A percentile compares a stretch with the other conserved stretches of the same genome.
Evolutionary conservation across 2,329 filamentous ascomycete genomes (phyloP).

Genomic region (Paraconiothyrium sp.): DNA sequence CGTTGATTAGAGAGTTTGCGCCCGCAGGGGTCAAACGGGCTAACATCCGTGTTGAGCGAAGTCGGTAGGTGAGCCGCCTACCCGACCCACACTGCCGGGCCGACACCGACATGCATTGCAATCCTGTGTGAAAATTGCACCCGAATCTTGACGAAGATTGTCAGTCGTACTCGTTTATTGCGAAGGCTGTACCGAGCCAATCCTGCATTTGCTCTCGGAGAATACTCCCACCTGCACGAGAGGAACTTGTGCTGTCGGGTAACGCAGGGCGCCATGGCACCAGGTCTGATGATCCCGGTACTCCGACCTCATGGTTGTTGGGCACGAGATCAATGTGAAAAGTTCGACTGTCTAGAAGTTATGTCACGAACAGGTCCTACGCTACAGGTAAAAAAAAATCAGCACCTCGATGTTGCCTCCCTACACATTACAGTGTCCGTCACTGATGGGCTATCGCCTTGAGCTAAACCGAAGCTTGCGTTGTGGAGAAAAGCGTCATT

Average conservation of each 20-base stretch:
- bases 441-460: neutral
- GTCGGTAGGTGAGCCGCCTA: neutral
- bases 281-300: neutral
- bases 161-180: neutral
- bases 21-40: neutral
- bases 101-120: neutral
- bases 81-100: neutral
- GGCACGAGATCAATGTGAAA: neutral
- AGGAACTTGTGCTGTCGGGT: neutral
- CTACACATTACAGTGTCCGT: neutral
- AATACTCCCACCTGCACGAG: neutral
- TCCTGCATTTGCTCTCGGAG: neutral
- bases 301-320: neutral
- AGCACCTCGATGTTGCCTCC: neutral
- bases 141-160: neutral
- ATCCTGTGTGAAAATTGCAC: neutral
- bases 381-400: neutral
- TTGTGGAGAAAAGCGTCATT: neutral
- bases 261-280: neutral
- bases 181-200: neutral
- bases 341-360: neutral
- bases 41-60: neutral
- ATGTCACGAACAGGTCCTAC: no score
- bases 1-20: neutral
- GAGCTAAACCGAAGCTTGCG: neutral